Base-by-base conservation (phyloP, 1,284 basidiomycete species). In the Malassezia globosa region DNA sequence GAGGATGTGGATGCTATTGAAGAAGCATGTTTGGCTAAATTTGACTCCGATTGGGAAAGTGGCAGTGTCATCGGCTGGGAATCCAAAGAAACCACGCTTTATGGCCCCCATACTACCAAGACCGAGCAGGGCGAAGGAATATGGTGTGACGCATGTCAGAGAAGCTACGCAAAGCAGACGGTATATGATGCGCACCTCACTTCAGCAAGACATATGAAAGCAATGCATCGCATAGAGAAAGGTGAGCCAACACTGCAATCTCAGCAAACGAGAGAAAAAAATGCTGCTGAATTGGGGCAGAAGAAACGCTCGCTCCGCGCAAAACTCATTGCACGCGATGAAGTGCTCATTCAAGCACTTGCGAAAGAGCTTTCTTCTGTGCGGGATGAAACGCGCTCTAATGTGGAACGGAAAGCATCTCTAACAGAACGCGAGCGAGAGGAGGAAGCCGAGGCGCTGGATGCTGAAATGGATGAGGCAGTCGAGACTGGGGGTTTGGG, bases 141-240 rank as follows among this genome's bases (percentile, higher is more conserved):
- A 49, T 97, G 92, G 92, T 97, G 94, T 77, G 77, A 82, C 39
- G 86, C 88, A 46, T 97, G 89, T 70, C 85, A 89, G 72, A 89
- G 90, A 68, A 77, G 79, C 55, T 97, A 96, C 72, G 81, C 90
- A 11, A 99, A 96, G 72, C 87, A 95, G 72, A 95, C 92, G 0
- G 94, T 97, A 4, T 97, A 90, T 73, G 87, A 95, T 63, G 90
- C 88, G 4, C 94, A 97, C 71, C 75, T 97, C 40, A 86, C 81
- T 7, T 92, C 88, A 24, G 89, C 87, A 73, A 95, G 89, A 72
- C 94, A 97, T 72, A 76, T 86, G 68, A 97, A 96, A 73, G 85
- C 87, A 10, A 78, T 80, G 10, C 80, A 82, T 43, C 84, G 83
- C 61, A 80, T 84, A 77, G 78, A 54, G 22, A 41, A 51, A 31